A percentile compares a stretch with the other conserved stretches of the same genome.
phyloP scores from a whole-genome alignment of 1,284 basidiomycete genomes.

The Calocybe gambosa region DNA sequence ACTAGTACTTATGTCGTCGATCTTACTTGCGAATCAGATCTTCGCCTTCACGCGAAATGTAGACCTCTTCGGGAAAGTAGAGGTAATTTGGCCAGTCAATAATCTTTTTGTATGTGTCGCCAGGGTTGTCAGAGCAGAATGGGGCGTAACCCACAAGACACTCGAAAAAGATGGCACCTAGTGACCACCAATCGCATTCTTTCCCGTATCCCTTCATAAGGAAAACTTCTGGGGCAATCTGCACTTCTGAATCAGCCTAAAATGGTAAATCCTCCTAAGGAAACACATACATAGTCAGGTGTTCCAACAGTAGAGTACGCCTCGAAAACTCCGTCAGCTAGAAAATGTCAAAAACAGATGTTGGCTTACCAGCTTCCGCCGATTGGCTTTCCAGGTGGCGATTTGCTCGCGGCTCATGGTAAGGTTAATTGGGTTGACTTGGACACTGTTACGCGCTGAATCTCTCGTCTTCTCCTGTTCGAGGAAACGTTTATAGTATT shows the following conservation, averaged over 20 bases:
- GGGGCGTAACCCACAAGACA: constrained; percentile 97
- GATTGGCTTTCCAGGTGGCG: constrained; percentile 98
- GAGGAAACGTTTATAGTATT: constrained; percentile 88
- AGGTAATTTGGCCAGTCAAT: constrained; percentile 92
- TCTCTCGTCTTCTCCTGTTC: constrained; percentile 59
- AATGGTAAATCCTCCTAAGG: not conserved
- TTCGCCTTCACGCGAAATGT: constrained; percentile 88
- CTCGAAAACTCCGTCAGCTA: constrained; percentile 29
- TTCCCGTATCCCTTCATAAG: constrained; percentile 96
- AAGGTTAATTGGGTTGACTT: constrained; percentile 92
- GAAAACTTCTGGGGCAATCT: constrained; percentile 99
- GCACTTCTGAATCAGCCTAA: constrained; percentile 20
- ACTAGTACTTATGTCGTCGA: constrained; percentile 15
- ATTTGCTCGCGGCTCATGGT: constrained; percentile 95
- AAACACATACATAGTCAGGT: constrained; percentile 58
- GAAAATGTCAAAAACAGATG: not conserved
- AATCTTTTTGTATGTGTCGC: constrained; percentile 98
- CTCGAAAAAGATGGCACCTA: constrained; percentile 98
- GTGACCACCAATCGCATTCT: constrained; percentile 98
- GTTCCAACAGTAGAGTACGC: constrained; percentile 98
- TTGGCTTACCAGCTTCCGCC: constrained; percentile 79
- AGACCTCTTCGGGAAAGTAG: constrained; percentile 94
- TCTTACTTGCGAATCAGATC: constrained; percentile 80
- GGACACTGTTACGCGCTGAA: constrained; percentile 82
- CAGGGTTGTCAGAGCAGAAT: constrained; percentile 96